Base-by-base conservation (phyloP, 2,329 filamentous ascomycete genomes). In the Alternaria infectoria region DNA sequence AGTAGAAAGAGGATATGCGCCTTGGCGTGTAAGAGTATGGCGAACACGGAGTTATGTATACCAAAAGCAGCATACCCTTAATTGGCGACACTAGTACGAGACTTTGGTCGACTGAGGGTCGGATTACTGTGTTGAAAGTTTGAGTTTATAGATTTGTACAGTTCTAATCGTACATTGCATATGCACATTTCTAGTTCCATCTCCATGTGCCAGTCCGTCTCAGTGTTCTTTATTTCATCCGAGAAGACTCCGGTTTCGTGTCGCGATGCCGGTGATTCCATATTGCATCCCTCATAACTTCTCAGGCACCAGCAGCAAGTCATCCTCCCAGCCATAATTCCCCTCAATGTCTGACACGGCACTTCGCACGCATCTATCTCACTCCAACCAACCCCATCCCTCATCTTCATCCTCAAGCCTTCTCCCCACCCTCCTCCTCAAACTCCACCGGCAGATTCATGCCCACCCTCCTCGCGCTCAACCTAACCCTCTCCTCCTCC, bases 381-480 rank as follows among this genome's bases (percentile, higher is more conserved):
- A 36, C 32, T 32, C 32, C 57, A 40, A 17, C 6, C 51, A 30
- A 40, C 23, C 57, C 28, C 49, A 8, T 44, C 17, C 49, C 43
- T 9, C 28, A 43, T 11, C 40, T 12, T 65, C 23, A 43, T 11
- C 40, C 15, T 65, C 23, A 57, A 51, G 23, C 15, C 51, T 62
- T 66, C 45, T 51, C 62, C 54, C 50, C 50, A 58, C 60, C 64
- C 36, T 67, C 45, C 40, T 61, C 57, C 46, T 64, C 64, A 72
- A 70, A 89, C 81, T 92, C 89, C 30, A 87, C 79, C 0, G 95
- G 95, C 80, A 98, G 78, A 80, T 97, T 87, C 91, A 97, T 93
- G 17, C 95, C 96, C 44, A 98, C 93, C 77, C 92, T 88, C 81
- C 93, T 85, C 9, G 96, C 96, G 57, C 92, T 91, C 83, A 97